These are phyloP conservation scores for Quercus rubra DNA, from an alignment of 306 rosid species.

Conservation along the genomic window DNA sequence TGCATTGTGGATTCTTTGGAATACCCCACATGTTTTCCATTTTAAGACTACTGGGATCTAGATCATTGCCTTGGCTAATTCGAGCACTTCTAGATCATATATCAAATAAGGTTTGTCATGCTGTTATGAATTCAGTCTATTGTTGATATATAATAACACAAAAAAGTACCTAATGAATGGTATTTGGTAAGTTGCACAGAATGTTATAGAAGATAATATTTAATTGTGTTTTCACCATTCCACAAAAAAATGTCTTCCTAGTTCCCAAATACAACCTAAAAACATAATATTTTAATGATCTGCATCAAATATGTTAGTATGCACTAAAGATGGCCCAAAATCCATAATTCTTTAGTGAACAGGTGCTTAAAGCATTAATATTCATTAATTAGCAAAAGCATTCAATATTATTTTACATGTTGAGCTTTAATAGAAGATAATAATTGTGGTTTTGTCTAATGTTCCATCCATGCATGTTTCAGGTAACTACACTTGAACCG, in stretches of 20 bases:
- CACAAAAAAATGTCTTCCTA: not conserved
- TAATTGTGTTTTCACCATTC: not conserved
- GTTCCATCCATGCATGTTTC: conserved; percentile 22
- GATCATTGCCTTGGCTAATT: conserved; percentile 97
- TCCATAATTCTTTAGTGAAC: not conserved
- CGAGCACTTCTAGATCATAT: conserved; percentile 95
- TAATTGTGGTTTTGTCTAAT: conserved; percentile 18
- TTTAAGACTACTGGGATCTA: conserved; percentile 82
- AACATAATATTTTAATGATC: not conserved
- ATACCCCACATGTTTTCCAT: conserved; percentile 85
- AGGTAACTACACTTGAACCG: conserved; percentile 89
- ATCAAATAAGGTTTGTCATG: conserved; percentile 78
- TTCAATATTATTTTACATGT: not conserved
- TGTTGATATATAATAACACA: too few species aligned
- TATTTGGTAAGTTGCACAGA: not conserved
- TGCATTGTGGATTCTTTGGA: conserved; percentile 98
- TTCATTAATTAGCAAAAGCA: not conserved
- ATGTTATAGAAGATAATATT: not conserved
- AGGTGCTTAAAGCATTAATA: not conserved
- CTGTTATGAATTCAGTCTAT: not conserved
- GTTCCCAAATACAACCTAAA: not conserved
- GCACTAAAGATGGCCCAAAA: not conserved
- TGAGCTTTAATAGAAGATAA: conserved; percentile 1
- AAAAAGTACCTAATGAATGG: too few species aligned
- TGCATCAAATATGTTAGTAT: not conserved